Evolutionary conservation across 2,329 filamentous ascomycete genomes (phyloP).

Genomic region (Anisogramma anomala): DNA sequence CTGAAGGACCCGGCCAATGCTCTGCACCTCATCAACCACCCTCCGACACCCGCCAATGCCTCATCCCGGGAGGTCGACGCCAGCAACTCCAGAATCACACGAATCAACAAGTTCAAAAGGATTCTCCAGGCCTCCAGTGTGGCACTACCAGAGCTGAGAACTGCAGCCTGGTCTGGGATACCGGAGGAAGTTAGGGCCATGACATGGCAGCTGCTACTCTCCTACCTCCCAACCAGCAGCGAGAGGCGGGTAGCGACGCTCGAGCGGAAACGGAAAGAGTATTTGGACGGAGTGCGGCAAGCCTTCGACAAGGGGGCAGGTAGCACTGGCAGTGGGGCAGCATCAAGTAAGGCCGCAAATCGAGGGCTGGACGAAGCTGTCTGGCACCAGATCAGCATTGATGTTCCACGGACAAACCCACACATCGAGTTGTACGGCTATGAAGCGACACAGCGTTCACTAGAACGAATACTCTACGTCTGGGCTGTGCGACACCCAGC

Average conservation of each 20-base stretch:
- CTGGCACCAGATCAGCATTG: slow-evolving; percentile 99
- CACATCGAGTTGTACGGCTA: slow-evolving; percentile 92
- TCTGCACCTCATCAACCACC: slow-evolving; percentile 84
- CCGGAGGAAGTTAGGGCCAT: slow-evolving; percentile 93
- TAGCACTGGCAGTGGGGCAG: slow-evolving; percentile 16
- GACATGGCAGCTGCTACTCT: slow-evolving; percentile 95
- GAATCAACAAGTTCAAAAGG: slow-evolving; percentile 98
- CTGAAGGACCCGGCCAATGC: slow-evolving; percentile 82
- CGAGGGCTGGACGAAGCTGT: slow-evolving; percentile 86
- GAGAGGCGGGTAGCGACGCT: slow-evolving; percentile 82
- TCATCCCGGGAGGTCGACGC: slow-evolving; percentile 74
- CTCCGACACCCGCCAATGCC: slow-evolving; percentile 60
- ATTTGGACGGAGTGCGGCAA: slow-evolving; percentile 77
- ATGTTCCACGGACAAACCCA: slow-evolving; percentile 90
- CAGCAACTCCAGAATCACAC: slow-evolving; percentile 74
- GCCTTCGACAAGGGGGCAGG: slow-evolving; percentile 55
- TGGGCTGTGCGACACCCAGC: slow-evolving; percentile 97
- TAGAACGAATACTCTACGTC: slow-evolving; percentile 90
- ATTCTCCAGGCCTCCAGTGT: slow-evolving; percentile 89
- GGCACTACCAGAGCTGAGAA: slow-evolving; percentile 68
- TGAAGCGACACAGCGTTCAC: slow-evolving; percentile 84
- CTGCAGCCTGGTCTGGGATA: slow-evolving; percentile 86
- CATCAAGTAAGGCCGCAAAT: slow-evolving; percentile 14
- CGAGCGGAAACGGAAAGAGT: slow-evolving; percentile 92
- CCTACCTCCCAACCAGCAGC: slow-evolving; percentile 93